A percentile compares a stretch with the other conserved stretches of the same genome.
Conservation (phyloP, 257 asterid species). For the Solanum virginianum region DNA sequence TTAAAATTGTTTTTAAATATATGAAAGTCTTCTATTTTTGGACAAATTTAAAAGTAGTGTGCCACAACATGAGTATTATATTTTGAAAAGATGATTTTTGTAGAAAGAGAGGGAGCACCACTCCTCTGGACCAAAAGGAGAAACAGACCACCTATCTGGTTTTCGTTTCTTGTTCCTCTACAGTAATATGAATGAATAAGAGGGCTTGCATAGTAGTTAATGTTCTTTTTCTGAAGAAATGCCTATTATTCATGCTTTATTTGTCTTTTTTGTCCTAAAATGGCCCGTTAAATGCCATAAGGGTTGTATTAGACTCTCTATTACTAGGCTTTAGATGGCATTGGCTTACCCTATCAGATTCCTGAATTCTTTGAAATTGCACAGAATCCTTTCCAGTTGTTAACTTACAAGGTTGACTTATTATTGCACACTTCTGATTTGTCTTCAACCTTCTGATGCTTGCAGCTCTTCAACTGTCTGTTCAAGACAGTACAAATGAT, state of each 20-base stretch:
- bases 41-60: background rate
- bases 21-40: background rate
- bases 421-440: background rate
- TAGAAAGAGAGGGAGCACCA: background rate
- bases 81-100: background rate
- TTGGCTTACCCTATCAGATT: background rate
- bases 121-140: background rate
- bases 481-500: conserved; percentile 59
- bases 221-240: background rate
- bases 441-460: background rate
- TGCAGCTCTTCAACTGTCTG: conserved; percentile 93
- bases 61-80: background rate
- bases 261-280: background rate
- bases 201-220: background rate
- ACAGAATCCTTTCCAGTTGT: background rate
- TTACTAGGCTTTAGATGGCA: background rate
- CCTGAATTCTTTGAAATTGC: background rate
- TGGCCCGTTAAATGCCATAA: background rate
- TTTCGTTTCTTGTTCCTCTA: background rate
- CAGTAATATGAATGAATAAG: background rate
- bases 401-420: background rate
- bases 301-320: background rate
- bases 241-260: background rate
- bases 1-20: background rate
- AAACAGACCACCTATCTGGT: background rate